phyloP scores from a whole-genome alignment of 495 filamentous ascomycete genomes.

The Niebla homalea region DNA sequence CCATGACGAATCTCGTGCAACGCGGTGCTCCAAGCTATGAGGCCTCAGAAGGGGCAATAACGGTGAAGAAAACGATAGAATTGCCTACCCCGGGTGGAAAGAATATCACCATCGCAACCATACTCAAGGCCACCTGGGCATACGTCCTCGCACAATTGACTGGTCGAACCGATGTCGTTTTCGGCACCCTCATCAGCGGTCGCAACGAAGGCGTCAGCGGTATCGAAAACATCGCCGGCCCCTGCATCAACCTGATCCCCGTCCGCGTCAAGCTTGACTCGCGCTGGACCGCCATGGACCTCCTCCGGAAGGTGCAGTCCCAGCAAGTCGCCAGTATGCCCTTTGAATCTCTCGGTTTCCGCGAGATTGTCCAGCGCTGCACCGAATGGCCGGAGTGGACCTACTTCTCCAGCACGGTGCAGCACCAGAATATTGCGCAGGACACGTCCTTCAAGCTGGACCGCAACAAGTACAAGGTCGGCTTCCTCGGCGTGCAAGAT shows the following conservation, averaged over 20 bases:
- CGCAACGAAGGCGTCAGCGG: constrained; percentile 41
- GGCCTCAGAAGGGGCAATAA: constrained; percentile 26
- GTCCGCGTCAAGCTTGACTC: constrained; percentile 39
- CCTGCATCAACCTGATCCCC: constrained; percentile 48
- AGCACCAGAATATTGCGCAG: constrained; percentile 35
- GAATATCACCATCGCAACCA: constrained; percentile 41
- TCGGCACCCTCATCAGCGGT: constrained; percentile 42
- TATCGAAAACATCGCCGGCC: constrained; percentile 40
- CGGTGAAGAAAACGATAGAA: constrained; percentile 27
- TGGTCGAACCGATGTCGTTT: constrained; percentile 38
- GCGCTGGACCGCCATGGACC: constrained; percentile 35
- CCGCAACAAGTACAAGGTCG: constrained; percentile 34
- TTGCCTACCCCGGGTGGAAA: constrained; percentile 25
- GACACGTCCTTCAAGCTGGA: constrained; percentile 31
- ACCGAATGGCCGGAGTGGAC: constrained; percentile 44
- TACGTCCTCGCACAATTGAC: constrained; percentile 38
- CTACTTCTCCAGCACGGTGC: constrained; percentile 34
- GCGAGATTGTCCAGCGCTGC: constrained; percentile 45
- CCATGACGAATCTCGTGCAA: constrained; percentile 34
- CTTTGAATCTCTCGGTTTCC: constrained; percentile 44
- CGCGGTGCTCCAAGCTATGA: constrained; percentile 26
- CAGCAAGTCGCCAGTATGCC: constrained; percentile 47
- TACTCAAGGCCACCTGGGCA: constrained; percentile 46
- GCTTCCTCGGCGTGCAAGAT: constrained; percentile 35
- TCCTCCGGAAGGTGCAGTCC: constrained; percentile 42